phyloP scores from a whole-genome alignment of 1,284 basidiomycete genomes.

The Apiotrichum montevideense region DNA sequence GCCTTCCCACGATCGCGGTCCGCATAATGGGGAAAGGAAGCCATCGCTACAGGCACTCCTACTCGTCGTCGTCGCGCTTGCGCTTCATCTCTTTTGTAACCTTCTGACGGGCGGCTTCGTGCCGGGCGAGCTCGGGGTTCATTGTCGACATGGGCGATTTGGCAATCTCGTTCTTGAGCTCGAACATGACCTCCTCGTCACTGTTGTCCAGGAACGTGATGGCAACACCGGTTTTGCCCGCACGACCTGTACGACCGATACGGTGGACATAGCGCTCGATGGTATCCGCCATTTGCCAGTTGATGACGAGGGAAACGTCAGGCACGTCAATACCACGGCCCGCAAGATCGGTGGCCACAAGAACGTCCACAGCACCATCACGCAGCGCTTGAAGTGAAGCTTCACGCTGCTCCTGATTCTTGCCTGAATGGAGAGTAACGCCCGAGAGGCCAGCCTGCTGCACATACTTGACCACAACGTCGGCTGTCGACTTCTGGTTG shows the following conservation, averaged over 20 bases:
- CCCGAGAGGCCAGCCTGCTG: conserved; percentile 74
- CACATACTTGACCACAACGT: conserved; percentile 89
- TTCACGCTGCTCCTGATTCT: conserved; percentile 95
- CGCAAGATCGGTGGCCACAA: conserved; percentile 96
- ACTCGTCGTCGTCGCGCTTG: conserved; percentile 19
- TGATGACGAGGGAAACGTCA: conserved; percentile 87
- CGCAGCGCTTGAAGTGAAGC: conserved; percentile 80
- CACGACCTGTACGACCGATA: conserved; percentile 95
- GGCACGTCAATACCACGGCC: conserved; percentile 98
- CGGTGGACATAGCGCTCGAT: conserved; percentile 92
- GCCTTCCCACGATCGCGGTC: too few relatives aligned
- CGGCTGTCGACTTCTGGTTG: conserved; percentile 98
- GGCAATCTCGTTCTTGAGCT: conserved; percentile 63
- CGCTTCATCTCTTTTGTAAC: conserved; percentile 81
- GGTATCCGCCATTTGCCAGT: conserved; percentile 92
- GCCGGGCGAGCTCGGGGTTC: conserved; percentile 74
- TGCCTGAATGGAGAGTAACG: conserved; percentile 89
- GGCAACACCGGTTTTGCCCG: conserved; percentile 84
- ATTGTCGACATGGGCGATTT: conserved; percentile 91
- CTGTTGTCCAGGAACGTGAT: conserved; percentile 94
- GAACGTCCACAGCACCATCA: conserved; percentile 70
- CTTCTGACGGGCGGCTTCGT: conserved; percentile 81
- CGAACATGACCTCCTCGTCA: conserved; percentile 94
- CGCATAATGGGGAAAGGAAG: too few relatives aligned
- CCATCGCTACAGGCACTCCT: not conserved